Evolutionary conservation across 129 eudicot species (phyloP), one percentile per base, ranked within the genome.

Genomic region (Daucus carota): DNA sequence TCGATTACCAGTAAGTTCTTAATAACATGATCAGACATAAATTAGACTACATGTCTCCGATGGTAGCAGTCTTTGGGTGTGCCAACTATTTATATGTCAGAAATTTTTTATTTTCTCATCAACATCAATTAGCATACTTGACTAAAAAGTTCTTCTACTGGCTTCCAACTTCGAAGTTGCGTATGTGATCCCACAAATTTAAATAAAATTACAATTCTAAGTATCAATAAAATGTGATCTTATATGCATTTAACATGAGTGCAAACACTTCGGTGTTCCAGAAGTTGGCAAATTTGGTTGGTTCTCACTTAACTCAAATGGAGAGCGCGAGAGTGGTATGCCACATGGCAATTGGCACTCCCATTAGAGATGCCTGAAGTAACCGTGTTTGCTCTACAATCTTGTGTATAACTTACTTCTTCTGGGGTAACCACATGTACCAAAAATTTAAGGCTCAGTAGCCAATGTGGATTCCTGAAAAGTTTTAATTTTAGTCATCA

Each of bases 1-100:
- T 76, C 86, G 96, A 40, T 84, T 94, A 62, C 98, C 98, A 2
- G 98, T 94, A 87, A 84, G 90, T 75, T 52, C 70, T 69, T 8
- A 20, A 4, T n/a, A 40, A 70, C 34, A n/a, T 38, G 16, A 22
- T 36, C 31, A 38, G 5, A 20, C 45, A 69, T 36, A 69, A 4
- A 33, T 0, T 31, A 2, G 20, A 7, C 17, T 28, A 67, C 28
- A 67, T 28, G 14, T 9, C 28, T 36, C 29, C 43, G 9, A 41
- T 57, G 10, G 74, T 46, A 40, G 31, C 33, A 59, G 15, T 2
- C 33, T 24, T 59, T 24, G 67, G 10, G 33, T 24, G 67, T 59
- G 67, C 67, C 17, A 2, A 60, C 67, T 59, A 59, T 24, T n/a
- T 16, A 12, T 33, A 59, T 7, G 26, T 59, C 26, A 50, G 26